Evolutionary conservation across 1,139 yeast genomes (phyloP).

Genomic region (Debaryomyces sp.): DNA sequence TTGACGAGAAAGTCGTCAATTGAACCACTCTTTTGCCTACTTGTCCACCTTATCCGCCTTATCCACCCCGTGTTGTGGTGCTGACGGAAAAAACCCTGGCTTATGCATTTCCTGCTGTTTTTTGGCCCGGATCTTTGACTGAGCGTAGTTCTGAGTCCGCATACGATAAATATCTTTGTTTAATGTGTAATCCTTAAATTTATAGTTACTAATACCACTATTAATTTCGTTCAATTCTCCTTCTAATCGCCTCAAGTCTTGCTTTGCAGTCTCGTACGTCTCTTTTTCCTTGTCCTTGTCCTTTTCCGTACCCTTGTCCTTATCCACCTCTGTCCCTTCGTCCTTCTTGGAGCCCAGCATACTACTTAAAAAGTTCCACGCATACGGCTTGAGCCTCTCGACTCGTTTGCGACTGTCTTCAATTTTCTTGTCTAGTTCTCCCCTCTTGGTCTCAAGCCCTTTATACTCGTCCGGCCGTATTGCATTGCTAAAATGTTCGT

Average conservation of each 20-base stretch:
- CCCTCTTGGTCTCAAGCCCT: conserved; percentile 41
- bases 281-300: conserved; percentile 15
- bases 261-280: conserved; percentile 15
- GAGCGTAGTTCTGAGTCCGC: conserved; percentile 47
- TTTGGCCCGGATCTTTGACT: conserved; percentile 40
- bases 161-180: conserved; percentile 55
- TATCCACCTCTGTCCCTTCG: conserved; percentile 18
- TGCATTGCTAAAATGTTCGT: conserved; percentile 63
- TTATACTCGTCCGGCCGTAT: conserved; percentile 49
- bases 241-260: conserved; percentile 26
- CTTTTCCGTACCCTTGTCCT: conserved; percentile 17
- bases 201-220: conserved; percentile 25
- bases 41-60: background rate
- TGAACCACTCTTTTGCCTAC: conserved; percentile 14
- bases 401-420: conserved; percentile 29
- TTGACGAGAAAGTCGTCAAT: conserved; percentile 71
- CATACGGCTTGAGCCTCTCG: conserved; percentile 34
- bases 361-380: conserved; percentile 31
- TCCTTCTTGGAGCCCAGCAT: conserved; percentile 14
- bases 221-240: conserved; percentile 22
- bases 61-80: conserved; percentile 35
- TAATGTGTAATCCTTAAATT: conserved; percentile 52
- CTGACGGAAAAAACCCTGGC: conserved; percentile 58
- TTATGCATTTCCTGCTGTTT: conserved; percentile 43
- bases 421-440: conserved; percentile 43